Conservation (phyloP, 768 basidiomycete species). For the Lactarius pseudohatsudake region DNA sequence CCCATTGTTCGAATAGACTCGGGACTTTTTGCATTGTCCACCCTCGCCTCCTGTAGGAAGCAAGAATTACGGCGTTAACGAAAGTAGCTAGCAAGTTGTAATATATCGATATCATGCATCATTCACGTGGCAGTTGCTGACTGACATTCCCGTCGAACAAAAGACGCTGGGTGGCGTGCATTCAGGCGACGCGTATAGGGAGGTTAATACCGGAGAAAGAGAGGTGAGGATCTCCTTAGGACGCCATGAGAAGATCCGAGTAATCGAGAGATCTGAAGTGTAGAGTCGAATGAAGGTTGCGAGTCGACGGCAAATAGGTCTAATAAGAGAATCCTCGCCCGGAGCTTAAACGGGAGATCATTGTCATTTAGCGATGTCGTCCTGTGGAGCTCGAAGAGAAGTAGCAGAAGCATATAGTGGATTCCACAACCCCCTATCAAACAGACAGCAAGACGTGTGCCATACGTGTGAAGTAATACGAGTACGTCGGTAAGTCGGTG, state of each 20-base stretch:
- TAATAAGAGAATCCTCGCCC: conserved; percentile 10
- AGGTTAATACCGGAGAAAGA: neutral
- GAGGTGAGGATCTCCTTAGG: conserved; percentile 21
- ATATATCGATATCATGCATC: conserved; percentile 5
- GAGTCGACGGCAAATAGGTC: neutral
- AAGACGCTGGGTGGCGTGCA: conserved; percentile 7
- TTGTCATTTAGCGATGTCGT: neutral
- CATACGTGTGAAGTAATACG: neutral
- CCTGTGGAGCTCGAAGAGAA: conserved; percentile 21
- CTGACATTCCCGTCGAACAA: neutral
- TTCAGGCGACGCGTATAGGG: neutral
- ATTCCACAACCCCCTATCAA: neutral
- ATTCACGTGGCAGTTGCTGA: neutral
- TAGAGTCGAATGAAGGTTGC: neutral
- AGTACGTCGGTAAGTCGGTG: neutral
- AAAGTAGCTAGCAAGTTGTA: conserved; percentile 13
- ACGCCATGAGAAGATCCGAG: conserved; percentile 7
- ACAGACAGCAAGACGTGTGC: neutral
- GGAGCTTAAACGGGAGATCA: conserved; percentile 1
- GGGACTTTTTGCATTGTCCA: neutral
- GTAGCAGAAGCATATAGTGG: conserved; percentile 5
- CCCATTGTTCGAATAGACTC: conserved; percentile 6
- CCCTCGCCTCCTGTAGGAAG: neutral
- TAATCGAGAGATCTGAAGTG: neutral
- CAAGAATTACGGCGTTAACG: conserved; percentile 6